phyloP scores from a whole-genome alignment of 371 early-diverging fungal genomes.

The Zopfochytrium polystomum region DNA sequence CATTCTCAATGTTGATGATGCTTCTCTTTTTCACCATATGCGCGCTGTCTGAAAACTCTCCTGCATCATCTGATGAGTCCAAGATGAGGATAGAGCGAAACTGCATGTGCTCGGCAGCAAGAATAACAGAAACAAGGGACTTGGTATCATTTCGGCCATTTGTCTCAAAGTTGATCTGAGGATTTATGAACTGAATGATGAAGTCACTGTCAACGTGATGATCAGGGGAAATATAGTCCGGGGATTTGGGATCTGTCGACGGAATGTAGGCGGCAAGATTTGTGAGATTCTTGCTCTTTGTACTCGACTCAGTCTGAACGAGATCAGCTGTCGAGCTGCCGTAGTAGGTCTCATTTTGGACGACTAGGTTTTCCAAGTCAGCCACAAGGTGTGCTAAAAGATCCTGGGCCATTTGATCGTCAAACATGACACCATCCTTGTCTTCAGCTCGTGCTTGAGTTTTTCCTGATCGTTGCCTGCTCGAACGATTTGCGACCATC shows the following conservation, averaged over 20 bases:
- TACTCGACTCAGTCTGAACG: not conserved
- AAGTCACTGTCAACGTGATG: slow-evolving; percentile 59
- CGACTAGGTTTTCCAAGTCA: slow-evolving; percentile 51
- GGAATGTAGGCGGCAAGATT: slow-evolving; percentile 33
- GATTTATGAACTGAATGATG: slow-evolving; percentile 65
- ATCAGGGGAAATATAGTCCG: slow-evolving; percentile 53
- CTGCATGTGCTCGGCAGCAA: slow-evolving; percentile 65
- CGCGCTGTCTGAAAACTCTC: slow-evolving; percentile 36
- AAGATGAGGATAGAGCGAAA: slow-evolving; percentile 60
- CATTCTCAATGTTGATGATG: slow-evolving; percentile 70
- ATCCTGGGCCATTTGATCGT: slow-evolving; percentile 34
- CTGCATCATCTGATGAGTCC: slow-evolving; percentile 33
- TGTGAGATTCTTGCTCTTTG: not conserved
- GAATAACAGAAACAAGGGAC: slow-evolving; percentile 52
- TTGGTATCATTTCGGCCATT: slow-evolving; percentile 29
- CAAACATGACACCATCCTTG: slow-evolving; percentile 18
- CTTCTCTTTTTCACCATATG: slow-evolving; percentile 61
- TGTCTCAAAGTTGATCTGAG: slow-evolving; percentile 67
- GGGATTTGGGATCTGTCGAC: slow-evolving; percentile 53
- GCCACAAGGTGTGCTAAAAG: slow-evolving; percentile 53
- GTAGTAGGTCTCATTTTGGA: slow-evolving; percentile 52
- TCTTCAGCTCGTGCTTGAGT: not conserved
- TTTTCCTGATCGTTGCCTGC: not conserved
- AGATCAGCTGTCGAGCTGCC: slow-evolving; percentile 5
- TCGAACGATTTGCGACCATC: not conserved